Evolutionary conservation across 2,329 filamentous ascomycete species (phyloP).

Genomic region (Aspergillus uvarum): DNA sequence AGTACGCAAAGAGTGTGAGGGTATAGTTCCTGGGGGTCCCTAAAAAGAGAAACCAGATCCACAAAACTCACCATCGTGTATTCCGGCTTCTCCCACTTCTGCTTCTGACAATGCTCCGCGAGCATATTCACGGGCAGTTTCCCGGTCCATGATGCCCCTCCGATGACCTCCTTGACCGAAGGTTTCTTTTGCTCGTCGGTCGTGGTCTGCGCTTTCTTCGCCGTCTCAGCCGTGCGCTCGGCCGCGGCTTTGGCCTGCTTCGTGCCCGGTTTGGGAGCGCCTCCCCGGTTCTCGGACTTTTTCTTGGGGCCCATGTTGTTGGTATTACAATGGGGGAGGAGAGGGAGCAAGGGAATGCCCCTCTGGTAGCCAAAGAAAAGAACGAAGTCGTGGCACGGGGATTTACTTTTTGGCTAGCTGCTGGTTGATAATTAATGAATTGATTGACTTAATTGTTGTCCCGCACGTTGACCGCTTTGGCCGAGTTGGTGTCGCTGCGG

Average conservation of each 20-base stretch:
- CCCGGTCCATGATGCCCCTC: constrained; percentile 93
- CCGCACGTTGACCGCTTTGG: constrained; percentile 33
- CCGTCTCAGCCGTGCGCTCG: constrained; percentile 31
- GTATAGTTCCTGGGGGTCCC: no score
- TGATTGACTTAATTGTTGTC: constrained; percentile 17
- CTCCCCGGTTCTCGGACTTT: constrained; percentile 40
- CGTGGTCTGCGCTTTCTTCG: constrained; percentile 37
- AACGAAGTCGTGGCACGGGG: background rate
- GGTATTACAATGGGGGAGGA: no score
- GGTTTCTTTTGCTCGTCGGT: constrained; percentile 57
- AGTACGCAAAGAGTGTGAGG: no score
- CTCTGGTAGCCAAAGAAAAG: constrained; percentile 18
- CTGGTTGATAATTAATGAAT: background rate
- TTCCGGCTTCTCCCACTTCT: constrained; percentile 91
- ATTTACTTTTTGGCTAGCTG: background rate
- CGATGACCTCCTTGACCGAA: constrained; percentile 74
- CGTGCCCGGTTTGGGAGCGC: constrained; percentile 39
- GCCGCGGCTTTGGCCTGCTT: constrained; percentile 43
- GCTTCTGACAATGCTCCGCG: constrained; percentile 91
- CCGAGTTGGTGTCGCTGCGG: constrained; percentile 10
- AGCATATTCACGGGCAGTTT: constrained; percentile 93
- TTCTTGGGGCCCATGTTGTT: constrained; percentile 44
- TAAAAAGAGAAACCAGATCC: background rate
- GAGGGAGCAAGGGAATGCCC: constrained; percentile 18
- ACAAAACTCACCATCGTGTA: constrained; percentile 68